Evolutionary conservation across 768 basidiomycete species (phyloP), one percentile per base, ranked within the genome.

Genomic region (Austroboletus festivus): DNA sequence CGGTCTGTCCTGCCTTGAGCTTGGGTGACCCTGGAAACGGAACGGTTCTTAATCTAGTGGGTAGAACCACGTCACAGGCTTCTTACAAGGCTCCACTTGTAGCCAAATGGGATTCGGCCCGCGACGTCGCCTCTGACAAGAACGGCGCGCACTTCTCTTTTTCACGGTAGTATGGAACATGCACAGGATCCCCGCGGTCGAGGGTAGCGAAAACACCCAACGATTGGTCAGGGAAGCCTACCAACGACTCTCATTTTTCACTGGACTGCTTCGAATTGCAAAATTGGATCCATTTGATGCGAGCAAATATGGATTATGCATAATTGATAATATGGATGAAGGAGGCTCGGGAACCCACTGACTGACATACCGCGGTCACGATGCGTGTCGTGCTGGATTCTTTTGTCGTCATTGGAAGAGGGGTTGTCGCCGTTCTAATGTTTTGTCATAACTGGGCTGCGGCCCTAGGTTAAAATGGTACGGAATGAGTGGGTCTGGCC

Each of bases 151-250:
- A n/a, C n/a, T n/a, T n/a, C n/a, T n/a, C n/a, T n/a, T n/a, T n/a
- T n/a, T n/a, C n/a, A n/a, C n/a, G n/a, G n/a, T n/a, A n/a, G n/a
- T 60, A 56, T 58, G 55, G 57, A 62, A 63, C 54, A 43, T 46
- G 61, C 61, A 64, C 63, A 64, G 63, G 63, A 57, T 63, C 13
- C 9, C 49, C 55, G 64, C 43, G 63, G 63, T 63, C 44, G 57
- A 65, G 63, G 63, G 63, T 39, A 57, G 35, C 35, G 39, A 42
- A 24, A 40, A 41, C 37, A 31, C 7, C 31, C 35, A 47, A 52
- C 42, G 51, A 64, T 65, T 65, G 62, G 57, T 44, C 49, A 24
- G 47, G 57, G n/a, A n/a, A n/a, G n/a, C n/a, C n/a, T n/a, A n/a
- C n/a, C n/a, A n/a, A n/a, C n/a, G n/a, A n/a, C n/a, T n/a, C n/a